phyloP scores from a whole-genome alignment of 176 grass and related monocot species.

The Rhynchospora tenuis region DNA sequence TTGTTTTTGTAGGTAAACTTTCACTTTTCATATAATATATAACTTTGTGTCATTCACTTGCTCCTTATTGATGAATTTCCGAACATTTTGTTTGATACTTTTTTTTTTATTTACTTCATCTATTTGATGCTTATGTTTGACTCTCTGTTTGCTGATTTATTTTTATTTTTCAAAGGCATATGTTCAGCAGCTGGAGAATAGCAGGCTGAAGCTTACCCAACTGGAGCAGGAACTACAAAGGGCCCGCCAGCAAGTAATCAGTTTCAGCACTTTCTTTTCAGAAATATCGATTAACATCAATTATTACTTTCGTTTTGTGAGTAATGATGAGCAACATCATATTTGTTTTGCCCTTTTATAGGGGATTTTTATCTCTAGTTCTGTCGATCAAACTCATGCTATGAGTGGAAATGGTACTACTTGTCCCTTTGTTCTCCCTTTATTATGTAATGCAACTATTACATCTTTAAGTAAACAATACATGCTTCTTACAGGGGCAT shows the following conservation, averaged over 20 bases:
- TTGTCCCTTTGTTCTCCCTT: not conserved
- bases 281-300: not conserved
- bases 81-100: not conserved
- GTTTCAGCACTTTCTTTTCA: not conserved
- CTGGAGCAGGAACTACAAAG: constrained; percentile 95
- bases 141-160: not conserved
- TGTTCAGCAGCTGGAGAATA: constrained; percentile 99
- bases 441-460: not conserved
- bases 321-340: not conserved
- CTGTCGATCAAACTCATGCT: constrained; percentile 77
- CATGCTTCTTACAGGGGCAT: constrained; percentile 44
- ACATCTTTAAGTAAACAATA: not conserved
- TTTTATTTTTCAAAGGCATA: constrained; percentile 57
- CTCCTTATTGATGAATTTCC: not conserved
- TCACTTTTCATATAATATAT: not conserved
- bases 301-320: not conserved
- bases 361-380: constrained; percentile 99
- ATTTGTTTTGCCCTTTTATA: constrained; percentile 24
- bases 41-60: not conserved
- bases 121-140: not conserved
- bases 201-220: constrained; percentile 97
- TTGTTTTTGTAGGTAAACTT: not conserved
- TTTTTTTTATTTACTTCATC: not conserved
- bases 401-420: constrained; percentile 81
- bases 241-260: constrained; percentile 83